phyloP scores from a whole-genome alignment of 371 early-diverging fungal genomes.

The Neoconidiobolus thromboides region DNA sequence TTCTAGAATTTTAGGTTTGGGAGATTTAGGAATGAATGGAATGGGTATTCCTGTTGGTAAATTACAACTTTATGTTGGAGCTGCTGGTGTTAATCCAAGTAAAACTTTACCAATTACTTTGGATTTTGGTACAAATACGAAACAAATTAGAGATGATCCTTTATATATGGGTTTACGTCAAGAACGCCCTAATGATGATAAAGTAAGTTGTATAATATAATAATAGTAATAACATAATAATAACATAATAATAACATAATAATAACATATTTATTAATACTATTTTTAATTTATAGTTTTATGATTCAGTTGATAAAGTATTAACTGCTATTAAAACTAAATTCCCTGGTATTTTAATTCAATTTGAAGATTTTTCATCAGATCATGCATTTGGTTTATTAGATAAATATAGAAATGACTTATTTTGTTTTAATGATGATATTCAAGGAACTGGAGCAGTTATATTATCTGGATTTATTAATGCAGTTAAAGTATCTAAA shows the following conservation, averaged over 20 bases:
- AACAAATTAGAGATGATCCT: constrained; percentile 53
- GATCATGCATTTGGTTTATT: constrained; percentile 67
- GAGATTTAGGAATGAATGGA: constrained; percentile 79
- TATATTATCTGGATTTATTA: constrained; percentile 75
- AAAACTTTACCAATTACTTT: constrained; percentile 71
- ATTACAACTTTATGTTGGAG: constrained; percentile 74
- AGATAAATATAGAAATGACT: constrained; percentile 37
- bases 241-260: neutral
- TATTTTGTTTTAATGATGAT: constrained; percentile 56
- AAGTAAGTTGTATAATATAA: constrained; percentile 10
- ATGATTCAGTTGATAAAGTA: constrained; percentile 59
- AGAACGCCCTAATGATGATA: constrained; percentile 43
- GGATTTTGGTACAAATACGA: constrained; percentile 79
- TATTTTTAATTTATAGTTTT: constrained; percentile 25
- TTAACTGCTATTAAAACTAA: constrained; percentile 38
- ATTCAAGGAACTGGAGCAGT: constrained; percentile 85
- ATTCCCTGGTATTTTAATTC: constrained; percentile 61
- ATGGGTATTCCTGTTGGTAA: constrained; percentile 88
- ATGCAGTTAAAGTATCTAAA: constrained; percentile 47
- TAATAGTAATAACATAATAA: neutral
- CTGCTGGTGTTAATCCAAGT: constrained; percentile 72
- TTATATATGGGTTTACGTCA: constrained; percentile 64
- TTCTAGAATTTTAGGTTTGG: constrained; percentile 78
- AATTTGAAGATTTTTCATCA: constrained; percentile 85
- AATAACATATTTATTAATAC: too few species aligned